phyloP scores from a whole-genome alignment of 148 eudicot species.

The Nepenthes gracilis region DNA sequence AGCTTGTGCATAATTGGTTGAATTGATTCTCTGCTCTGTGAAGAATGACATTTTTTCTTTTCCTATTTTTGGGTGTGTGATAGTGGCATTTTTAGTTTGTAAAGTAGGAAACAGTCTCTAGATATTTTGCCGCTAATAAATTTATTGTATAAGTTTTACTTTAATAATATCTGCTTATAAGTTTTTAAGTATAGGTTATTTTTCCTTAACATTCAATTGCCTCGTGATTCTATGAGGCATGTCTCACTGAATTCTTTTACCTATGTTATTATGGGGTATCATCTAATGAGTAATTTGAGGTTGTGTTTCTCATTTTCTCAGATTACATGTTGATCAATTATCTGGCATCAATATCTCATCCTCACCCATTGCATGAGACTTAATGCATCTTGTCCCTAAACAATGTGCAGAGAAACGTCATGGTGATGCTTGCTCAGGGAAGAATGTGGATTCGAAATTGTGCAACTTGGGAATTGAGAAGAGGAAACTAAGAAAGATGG shows the following conservation, averaged over 20 bases:
- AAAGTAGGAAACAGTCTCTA: slow-evolving; percentile 12
- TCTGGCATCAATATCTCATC: no score
- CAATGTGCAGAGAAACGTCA: slow-evolving; percentile 23
- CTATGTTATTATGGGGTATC: no score
- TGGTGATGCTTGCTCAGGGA: slow-evolving; percentile 13
- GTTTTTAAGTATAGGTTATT: no score
- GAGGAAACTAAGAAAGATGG: slow-evolving; percentile 8
- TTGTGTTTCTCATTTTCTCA: no score
- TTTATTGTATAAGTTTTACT: no score
- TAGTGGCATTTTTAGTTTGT: slow-evolving; percentile 1
- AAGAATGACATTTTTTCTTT: no score
- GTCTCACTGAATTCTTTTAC: no score
- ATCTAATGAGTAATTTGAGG: no score
- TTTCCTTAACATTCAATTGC: no score
- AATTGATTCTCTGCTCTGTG: background rate
- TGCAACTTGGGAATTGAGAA: slow-evolving; percentile 10
- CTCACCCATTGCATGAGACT: background rate
- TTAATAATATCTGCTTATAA: no score
- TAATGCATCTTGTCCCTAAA: background rate
- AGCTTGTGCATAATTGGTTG: background rate
- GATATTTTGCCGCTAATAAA: slow-evolving; percentile 1
- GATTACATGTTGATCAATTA: no score
- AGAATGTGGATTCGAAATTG: slow-evolving; percentile 9
- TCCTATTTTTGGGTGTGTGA: slow-evolving; percentile 8
- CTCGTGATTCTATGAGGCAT: no score